phyloP scores from a whole-genome alignment of 495 filamentous ascomycete species.

The Barbatosphaeria neglecta region DNA sequence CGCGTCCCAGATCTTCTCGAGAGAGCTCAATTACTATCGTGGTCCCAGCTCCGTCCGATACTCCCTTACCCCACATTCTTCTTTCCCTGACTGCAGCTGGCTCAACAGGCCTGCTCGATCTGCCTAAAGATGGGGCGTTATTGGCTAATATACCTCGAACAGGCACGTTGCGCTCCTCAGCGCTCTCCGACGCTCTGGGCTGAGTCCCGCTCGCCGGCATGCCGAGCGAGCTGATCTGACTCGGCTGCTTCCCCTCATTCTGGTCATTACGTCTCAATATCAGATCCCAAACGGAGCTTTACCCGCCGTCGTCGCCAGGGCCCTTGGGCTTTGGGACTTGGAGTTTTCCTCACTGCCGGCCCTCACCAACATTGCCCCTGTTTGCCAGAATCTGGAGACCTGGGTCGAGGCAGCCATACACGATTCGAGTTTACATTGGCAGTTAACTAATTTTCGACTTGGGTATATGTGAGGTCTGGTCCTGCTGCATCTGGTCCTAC shows the following conservation, averaged over 20 bases:
- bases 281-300: neutral
- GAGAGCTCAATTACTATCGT: neutral
- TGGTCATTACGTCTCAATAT: neutral
- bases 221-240: neutral
- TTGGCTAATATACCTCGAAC: constrained; percentile 14
- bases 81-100: too few relatives aligned
- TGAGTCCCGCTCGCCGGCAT: neutral
- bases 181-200: neutral
- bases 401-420: neutral
- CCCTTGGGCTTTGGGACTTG: neutral
- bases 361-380: neutral
- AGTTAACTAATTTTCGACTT: neutral
- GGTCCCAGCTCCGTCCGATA: too few relatives aligned
- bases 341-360: neutral
- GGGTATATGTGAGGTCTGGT: constrained; percentile 3
- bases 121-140: constrained; percentile 6
- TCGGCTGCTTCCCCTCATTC: neutral
- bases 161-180: constrained; percentile 1
- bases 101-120: neutral
- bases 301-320: neutral
- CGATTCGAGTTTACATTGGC: neutral
- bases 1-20: neutral
- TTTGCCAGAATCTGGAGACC: neutral
- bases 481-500: constrained; percentile 8
- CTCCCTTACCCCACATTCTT: neutral